These are phyloP conservation scores for Capronia epimyces DNA, from an alignment of 2,329 filamentous ascomycete genomes.

Conservation along the genomic window DNA sequence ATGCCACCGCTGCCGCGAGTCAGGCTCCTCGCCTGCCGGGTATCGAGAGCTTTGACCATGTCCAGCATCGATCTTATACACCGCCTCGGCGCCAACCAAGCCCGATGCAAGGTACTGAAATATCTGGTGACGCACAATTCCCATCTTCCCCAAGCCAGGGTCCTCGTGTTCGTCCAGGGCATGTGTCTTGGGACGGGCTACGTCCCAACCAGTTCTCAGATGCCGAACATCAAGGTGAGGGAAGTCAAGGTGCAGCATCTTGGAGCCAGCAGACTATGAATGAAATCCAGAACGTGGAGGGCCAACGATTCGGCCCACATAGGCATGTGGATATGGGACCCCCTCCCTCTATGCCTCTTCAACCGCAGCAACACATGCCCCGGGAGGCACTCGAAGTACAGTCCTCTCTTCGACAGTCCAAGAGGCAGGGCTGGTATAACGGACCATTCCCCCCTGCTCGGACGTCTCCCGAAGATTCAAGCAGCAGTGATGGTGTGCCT, in stretches of 20 bases:
- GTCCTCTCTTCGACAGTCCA: conserved; percentile 23
- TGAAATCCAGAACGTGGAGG: conserved; percentile 34
- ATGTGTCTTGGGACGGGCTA: conserved; percentile 43
- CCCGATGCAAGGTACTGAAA: conserved; percentile 69
- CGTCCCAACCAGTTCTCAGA: conserved; percentile 36
- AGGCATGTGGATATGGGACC: conserved; percentile 21
- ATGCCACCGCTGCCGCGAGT: conserved; percentile 44
- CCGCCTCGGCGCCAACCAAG: conserved; percentile 62
- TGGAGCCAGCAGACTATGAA: conserved; percentile 44
- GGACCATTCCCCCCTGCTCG: conserved; percentile 34
- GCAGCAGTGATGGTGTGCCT: conserved; percentile 45
- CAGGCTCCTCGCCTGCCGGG: conserved; percentile 71
- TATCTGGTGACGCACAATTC: conserved; percentile 39
- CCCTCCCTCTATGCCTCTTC: conserved; percentile 9
- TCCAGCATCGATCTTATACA: conserved; percentile 52
- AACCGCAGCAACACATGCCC: conserved; percentile 27
- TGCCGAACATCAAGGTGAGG: conserved; percentile 32
- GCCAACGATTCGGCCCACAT: conserved; percentile 5
- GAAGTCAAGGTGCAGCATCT: conserved; percentile 37
- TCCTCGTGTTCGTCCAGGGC: conserved; percentile 37
- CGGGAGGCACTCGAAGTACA: conserved; percentile 21
- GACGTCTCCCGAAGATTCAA: conserved; percentile 46
- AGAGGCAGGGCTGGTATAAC: conserved; percentile 34
- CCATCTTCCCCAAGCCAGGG: conserved; percentile 36
- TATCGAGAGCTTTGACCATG: conserved; percentile 84